A percentile compares a stretch with the other conserved stretches of the same genome.
Conservation (phyloP, 495 filamentous ascomycete genomes). For the Lindgomyces ingoldianus region DNA sequence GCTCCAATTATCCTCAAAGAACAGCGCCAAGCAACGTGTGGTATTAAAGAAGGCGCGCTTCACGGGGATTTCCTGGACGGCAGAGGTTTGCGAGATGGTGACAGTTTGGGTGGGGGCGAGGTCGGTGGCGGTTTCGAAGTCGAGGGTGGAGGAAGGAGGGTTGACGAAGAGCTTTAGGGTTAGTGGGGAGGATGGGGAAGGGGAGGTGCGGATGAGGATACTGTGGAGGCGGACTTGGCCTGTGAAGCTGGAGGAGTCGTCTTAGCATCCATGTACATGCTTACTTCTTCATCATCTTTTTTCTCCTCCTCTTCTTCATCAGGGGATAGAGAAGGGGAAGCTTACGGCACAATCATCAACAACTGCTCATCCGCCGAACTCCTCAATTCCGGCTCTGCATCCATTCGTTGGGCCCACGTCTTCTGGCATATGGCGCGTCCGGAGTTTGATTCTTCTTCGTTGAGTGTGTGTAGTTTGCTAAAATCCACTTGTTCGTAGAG, state of each 20-base stretch:
- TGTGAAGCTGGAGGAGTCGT: conserved; percentile 67
- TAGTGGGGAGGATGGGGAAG: conserved; percentile 68
- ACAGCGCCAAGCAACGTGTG: conserved; percentile 73
- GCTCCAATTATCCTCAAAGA: conserved; percentile 73
- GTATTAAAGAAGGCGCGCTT: conserved; percentile 87
- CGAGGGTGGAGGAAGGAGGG: conserved; percentile 69
- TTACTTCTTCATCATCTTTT: no score
- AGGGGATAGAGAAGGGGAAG: conserved; percentile 26
- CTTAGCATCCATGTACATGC: not conserved
- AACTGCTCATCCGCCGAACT: conserved; percentile 92
- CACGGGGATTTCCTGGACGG: conserved; percentile 81
- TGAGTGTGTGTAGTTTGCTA: conserved; percentile 78
- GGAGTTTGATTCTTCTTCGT: conserved; percentile 68
- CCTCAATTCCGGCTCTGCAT: conserved; percentile 68
- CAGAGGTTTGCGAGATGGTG: conserved; percentile 72
- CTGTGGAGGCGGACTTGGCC: conserved; percentile 90
- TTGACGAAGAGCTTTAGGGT: conserved; percentile 86
- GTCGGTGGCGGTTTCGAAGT: conserved; percentile 75
- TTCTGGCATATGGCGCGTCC: conserved; percentile 81
- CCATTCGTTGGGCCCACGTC: conserved; percentile 79
- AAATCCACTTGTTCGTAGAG: conserved; percentile 92
- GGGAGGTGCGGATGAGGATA: conserved; percentile 77
- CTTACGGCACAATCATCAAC: conserved; percentile 88
- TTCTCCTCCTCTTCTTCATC: not conserved
- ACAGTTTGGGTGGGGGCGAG: conserved; percentile 72